Percentiles rank a stretch among this genome's conserved stretches.
Conservation (phyloP, 441 rosid species). For the Populus hybrid region DNA sequence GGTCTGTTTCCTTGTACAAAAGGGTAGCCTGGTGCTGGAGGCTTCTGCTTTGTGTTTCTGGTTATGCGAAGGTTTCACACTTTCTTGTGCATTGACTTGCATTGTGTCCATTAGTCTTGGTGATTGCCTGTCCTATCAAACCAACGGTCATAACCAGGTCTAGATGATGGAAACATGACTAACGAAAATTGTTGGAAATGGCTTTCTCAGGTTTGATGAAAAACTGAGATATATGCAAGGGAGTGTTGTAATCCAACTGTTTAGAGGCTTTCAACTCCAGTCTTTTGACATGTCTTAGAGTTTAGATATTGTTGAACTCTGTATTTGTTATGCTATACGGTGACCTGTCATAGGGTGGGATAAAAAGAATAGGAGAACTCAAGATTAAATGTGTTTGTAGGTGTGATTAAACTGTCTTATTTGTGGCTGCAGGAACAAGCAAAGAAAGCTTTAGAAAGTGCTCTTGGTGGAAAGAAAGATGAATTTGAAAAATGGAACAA, state of each 20-base stretch:
- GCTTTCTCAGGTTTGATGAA: no score
- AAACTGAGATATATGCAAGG: neutral
- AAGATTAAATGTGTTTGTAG: constrained; percentile 35
- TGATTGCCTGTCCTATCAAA: no score
- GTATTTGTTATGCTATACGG: neutral
- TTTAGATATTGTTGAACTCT: neutral
- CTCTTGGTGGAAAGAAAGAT: constrained; percentile 80
- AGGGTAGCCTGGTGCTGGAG: no score
- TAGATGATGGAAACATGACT: neutral
- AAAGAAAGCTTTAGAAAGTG: constrained; percentile 77
- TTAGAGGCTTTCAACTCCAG: neutral
- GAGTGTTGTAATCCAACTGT: neutral
- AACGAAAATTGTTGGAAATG: neutral
- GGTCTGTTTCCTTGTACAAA: no score
- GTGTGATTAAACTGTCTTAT: constrained; percentile 51
- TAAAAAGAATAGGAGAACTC: no score
- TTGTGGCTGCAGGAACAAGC: constrained; percentile 73
- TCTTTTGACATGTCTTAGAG: neutral
- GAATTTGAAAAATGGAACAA: constrained; percentile 80
- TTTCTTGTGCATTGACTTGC: no score
- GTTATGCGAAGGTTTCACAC: no score
- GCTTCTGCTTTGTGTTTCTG: no score
- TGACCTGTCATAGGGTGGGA: no score
- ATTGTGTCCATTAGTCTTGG: no score
- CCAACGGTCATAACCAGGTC: neutral